phyloP scores from a whole-genome alignment of 1,284 basidiomycete species.

The Apiotrichum gracile region DNA sequence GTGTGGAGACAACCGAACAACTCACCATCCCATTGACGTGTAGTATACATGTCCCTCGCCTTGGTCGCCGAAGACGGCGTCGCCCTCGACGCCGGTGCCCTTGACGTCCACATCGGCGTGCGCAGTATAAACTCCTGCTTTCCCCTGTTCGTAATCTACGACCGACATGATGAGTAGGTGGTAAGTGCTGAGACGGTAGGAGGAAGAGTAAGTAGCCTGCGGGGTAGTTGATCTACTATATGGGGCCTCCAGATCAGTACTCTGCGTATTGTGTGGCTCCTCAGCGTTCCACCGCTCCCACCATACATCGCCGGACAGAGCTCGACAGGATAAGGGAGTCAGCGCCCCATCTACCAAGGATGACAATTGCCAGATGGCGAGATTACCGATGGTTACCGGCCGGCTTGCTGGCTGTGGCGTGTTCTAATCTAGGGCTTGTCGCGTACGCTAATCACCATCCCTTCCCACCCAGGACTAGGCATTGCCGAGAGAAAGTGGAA shows the following conservation, averaged over 20 bases:
- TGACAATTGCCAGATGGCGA: not conserved
- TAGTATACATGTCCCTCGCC: slow-evolving; percentile 33
- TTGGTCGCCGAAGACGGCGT: slow-evolving; percentile 30
- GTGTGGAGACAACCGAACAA: not conserved
- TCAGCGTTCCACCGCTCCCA: too few species aligned
- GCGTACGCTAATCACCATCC: not conserved
- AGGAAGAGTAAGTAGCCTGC: not conserved
- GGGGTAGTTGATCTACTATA: not conserved
- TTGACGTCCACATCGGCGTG: not conserved
- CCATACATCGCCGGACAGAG: too few species aligned
- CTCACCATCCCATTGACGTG: slow-evolving; percentile 36
- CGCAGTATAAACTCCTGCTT: not conserved
- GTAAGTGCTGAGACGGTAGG: not conserved
- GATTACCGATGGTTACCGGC: not conserved
- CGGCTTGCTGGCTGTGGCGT: not conserved
- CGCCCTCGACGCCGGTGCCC: slow-evolving; percentile 12
- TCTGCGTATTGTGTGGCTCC: not conserved
- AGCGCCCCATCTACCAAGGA: not conserved
- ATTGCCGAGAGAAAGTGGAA: too few species aligned
- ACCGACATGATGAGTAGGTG: not conserved
- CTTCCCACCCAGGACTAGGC: too few species aligned
- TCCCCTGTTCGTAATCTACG: not conserved
- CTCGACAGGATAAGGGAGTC: too few species aligned
- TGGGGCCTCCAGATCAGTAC: not conserved
- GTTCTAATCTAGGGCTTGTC: not conserved